Evolutionary conservation across 2,329 filamentous ascomycete species (phyloP), one percentile per base, ranked within the genome.

Genomic region (Fusarium poae): DNA sequence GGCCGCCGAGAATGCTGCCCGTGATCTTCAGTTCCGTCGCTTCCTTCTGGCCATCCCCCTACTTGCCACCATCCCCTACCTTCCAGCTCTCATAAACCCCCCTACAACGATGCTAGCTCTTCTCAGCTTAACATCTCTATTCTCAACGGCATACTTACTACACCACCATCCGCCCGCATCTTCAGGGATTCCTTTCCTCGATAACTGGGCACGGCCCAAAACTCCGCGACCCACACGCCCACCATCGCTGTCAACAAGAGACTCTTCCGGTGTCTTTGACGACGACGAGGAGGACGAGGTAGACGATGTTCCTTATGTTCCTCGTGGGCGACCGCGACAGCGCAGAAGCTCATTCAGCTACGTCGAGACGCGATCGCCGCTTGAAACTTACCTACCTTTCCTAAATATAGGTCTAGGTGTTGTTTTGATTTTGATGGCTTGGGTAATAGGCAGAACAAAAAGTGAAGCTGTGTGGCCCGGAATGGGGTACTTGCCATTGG

Each of bases 101-200:
- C 73, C 75, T 27, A 75, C 77, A 13, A 65, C 81, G 18, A 75
- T 88, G 9, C 77, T 86, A 43, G 80, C 85, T 34, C 67, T 91
- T 7, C 82, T 92, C 4, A 83, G 85, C 44, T 81, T 92, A n/a
- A 84, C 87, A 0, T 91, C 88, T 25, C 84, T 94, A 20, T 80
- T 84, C 20, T 85, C 85, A 4, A 91, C 89, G 5, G 84, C 86
- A 0, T 92, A 87, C 76, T 83, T 89, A 2, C 80, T 93, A 2
- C 82, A 85, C 68, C 80, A 77, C 37, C 82, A 90, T 11, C 86
- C 86, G 0, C 82, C 88, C 0, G 81, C 83, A 0, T 76, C 79
- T 4, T 89, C 88, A 1, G 86, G 86, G n/a, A 81, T 90, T 30
- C 48, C 76, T 0, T 58, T 74, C 1, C 77, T 89, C 16, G 87